A percentile compares a stretch with the other conserved stretches of the same genome.
phyloP scores from a whole-genome alignment of 1,139 yeast genomes.

The Hyphopichia khmerensis region DNA sequence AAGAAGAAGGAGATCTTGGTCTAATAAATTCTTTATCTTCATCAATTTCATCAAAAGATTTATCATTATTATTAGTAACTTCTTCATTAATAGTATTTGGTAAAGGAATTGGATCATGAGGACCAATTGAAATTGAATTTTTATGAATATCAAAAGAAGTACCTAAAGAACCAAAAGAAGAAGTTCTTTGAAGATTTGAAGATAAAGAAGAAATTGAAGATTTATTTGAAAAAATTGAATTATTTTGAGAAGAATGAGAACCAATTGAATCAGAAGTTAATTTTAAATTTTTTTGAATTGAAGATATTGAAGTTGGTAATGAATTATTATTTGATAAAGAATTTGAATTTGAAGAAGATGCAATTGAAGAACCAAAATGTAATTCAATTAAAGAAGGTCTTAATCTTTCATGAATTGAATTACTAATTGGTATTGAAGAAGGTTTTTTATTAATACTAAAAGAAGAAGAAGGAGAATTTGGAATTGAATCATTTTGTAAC shows the following conservation, averaged over 20 bases:
- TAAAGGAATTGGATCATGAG: conserved; percentile 19
- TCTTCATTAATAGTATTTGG: too few species aligned
- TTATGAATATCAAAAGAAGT: conserved; percentile 12
- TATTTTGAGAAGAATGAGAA: conserved; percentile 26
- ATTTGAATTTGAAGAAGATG: background rate
- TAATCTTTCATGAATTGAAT: conserved; percentile 27
- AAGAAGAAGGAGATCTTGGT: conserved; percentile 7
- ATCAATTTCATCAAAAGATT: too few species aligned
- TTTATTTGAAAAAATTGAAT: conserved; percentile 35
- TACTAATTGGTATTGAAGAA: conserved; percentile 16
- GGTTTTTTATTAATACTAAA: conserved; percentile 15
- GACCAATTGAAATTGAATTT: conserved; percentile 22
- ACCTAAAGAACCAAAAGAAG: conserved; percentile 19
- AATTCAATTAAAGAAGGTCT: conserved; percentile 47
- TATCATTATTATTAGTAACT: too few species aligned
- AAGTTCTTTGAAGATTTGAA: conserved; percentile 25
- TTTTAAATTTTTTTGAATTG: background rate
- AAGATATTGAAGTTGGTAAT: conserved; percentile 2
- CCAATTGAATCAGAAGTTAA: conserved; percentile 23
- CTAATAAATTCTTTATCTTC: background rate
- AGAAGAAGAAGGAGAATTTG: conserved; percentile 9
- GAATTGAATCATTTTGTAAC: conserved; percentile 1
- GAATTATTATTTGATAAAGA: conserved; percentile 1
- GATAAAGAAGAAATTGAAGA: conserved; percentile 32
- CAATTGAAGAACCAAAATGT: conserved; percentile 18